Evolutionary conservation across 2,329 filamentous ascomycete genomes (phyloP).

Genomic region (Microsporum audouinii): DNA sequence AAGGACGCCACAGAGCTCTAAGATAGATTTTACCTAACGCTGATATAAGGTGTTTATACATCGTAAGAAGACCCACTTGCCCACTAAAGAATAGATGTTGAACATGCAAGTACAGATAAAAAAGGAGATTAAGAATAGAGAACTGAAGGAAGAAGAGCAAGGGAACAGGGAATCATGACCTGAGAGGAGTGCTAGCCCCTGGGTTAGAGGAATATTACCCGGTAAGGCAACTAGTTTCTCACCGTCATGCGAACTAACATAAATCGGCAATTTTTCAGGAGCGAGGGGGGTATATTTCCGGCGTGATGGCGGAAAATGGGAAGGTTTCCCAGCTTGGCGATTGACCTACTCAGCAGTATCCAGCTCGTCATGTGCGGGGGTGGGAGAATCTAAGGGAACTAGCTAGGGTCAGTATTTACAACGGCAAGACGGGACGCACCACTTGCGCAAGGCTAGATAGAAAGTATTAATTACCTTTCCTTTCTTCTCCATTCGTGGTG

Average conservation of each 20-base stretch:
- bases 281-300: background rate
- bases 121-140: background rate
- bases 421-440: background rate
- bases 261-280: background rate
- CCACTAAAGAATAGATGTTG: background rate
- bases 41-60: constrained; percentile 4
- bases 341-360: constrained; percentile 70
- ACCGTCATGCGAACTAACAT: background rate
- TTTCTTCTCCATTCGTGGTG: constrained; percentile 72
- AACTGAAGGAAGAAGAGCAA: background rate
- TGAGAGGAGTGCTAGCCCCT: background rate
- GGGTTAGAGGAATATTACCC: background rate
- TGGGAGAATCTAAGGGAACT: constrained; percentile 60
- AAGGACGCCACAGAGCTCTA: constrained; percentile 4
- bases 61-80: constrained; percentile 3
- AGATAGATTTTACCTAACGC: constrained; percentile 5
- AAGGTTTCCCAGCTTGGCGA: background rate
- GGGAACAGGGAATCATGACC: background rate
- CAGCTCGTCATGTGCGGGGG: constrained; percentile 81
- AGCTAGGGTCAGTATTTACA: constrained; percentile 11
- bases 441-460: constrained; percentile 10
- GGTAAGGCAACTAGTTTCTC: background rate
- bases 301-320: background rate
- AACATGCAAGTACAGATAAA: background rate
- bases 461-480: constrained; percentile 55